phyloP scores from a whole-genome alignment of 208 protist species.

The Trypanosoma vivax region DNA sequence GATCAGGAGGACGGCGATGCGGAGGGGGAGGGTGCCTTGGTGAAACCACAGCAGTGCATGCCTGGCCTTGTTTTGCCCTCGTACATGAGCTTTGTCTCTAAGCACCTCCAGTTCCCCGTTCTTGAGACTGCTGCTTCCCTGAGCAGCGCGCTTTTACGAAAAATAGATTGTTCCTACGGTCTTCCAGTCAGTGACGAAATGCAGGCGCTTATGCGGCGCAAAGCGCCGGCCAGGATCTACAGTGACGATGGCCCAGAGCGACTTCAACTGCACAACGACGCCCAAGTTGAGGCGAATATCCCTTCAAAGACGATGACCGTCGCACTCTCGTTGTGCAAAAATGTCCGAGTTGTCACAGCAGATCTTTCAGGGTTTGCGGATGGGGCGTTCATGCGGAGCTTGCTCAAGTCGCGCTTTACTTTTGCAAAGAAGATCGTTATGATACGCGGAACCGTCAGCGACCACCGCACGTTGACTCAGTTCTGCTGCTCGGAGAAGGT shows the following conservation, averaged over 20 bases:
- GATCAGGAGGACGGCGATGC: conserved; percentile 22
- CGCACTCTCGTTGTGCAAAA: conserved; percentile 17
- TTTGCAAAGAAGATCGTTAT: conserved; percentile 77
- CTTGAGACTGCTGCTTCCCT: conserved; percentile 45
- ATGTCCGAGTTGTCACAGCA: conserved; percentile 53
- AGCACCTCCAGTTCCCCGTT: conserved; percentile 68
- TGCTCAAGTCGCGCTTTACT: conserved; percentile 56
- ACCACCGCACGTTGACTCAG: conserved; percentile 41
- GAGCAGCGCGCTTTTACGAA: conserved; percentile 33
- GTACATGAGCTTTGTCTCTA: conserved; percentile 53
- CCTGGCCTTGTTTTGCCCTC: conserved; percentile 57
- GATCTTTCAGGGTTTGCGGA: conserved; percentile 76
- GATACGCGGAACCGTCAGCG: conserved; percentile 50
- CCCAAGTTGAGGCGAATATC: conserved; percentile 79
- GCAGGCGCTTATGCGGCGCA: conserved; percentile 51
- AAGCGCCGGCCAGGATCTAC: conserved; percentile 48
- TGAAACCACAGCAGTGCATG: conserved; percentile 20
- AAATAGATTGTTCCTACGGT: conserved; percentile 64
- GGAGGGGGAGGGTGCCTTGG: conserved; percentile 11
- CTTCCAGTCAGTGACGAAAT: conserved; percentile 75
- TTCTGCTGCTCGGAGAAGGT: conserved; percentile 71
- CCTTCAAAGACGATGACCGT: conserved; percentile 61
- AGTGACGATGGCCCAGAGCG: conserved; percentile 53
- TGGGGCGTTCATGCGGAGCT: conserved; percentile 38
- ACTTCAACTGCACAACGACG: conserved; percentile 65